Evolutionary conservation across 1,139 yeast genomes (phyloP), one percentile per base, ranked within the genome.

Genomic region (Pichia sp.): DNA sequence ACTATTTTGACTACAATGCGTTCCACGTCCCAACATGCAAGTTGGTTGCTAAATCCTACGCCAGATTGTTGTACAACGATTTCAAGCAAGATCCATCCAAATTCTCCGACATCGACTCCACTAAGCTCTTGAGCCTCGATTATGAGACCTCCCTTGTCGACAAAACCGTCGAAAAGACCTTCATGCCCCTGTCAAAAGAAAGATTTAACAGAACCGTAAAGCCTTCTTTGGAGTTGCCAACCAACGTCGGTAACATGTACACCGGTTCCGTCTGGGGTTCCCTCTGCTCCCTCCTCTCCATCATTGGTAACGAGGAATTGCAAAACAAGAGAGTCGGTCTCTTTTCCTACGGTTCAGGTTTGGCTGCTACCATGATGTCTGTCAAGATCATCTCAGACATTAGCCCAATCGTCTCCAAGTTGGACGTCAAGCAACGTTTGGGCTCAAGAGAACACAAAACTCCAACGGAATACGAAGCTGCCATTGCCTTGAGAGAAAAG

Each of bases 11-110:
- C 73, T 95, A 87, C 78, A 85, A 87, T 65, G 95, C 93, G 47
- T 95, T 93, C 91, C 99, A 95, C 72, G 97, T 91, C 50, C 99
- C 99, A 68, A 95, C 95, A 58, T 91, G 99, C 75, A 95, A 95
- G 76, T 80, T 91, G 67, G 98, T 93, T 57, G 76, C 85, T 66
- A 95, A 95, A 75, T 87, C 96, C 25, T 95, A 83, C 71, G 99
- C 96, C 50, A 85, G 99, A 74, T 74, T 95, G 69, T 73, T 87
- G 63, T 95, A 87, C 79, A 86, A 90, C 69, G 99, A 93, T 73
- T 91, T 79, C 78, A 76, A 76, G 65, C 76, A 83, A 57, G 77
- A 87, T 70, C 83, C 95, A 64, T 62, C 69, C 59, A 50, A 67
- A 67, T 85, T 83, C 68, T 84, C 87, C 51, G 93, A 84, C 58